Evolutionary conservation across 2,329 filamentous ascomycete species (phyloP), one percentile per base, ranked within the genome.

Genomic region (Elsinoe necatrix): DNA sequence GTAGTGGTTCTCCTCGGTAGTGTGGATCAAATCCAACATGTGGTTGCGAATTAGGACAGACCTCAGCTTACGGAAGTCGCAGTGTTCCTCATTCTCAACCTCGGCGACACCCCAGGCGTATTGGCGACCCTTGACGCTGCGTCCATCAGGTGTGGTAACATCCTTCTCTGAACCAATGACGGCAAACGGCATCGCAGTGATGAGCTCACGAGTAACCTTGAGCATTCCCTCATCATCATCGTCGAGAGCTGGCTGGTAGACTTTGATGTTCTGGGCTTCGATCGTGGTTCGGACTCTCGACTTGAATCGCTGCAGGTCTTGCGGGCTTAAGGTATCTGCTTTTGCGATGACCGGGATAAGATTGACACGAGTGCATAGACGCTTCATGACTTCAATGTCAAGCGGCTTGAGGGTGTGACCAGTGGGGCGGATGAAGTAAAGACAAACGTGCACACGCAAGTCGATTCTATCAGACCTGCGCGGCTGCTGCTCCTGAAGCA

Each of bases 331-430:
- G 23, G 93, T 98, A 73, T 98, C 93, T 61, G 93, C 93, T 84
- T 98, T 98, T 70, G 95, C 93, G 69, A 98, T 88, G 66, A 98
- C 93, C 63, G 93, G 93, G 63, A 98, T 98, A 72, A 98, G 76
- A 78, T 98, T 98, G 73, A 98, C 93, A 71, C 93, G 88, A 59
- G 93, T 93, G 81, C 89, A 95, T 63, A 98, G 83, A 71, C 93
- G 87, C 85, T 97, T 98, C 93, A 98, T 98, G 61, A 98, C 93
- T 79, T 98, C 93, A 68, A 98, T 98, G 72, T 98, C 93, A 62
- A 98, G 82, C 59, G 93, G 93, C 84, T 98, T 98, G 67, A 98
- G 77, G 65, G 92, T 96, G 81, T 98, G 93, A 71, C 93, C 95
- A 57, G 93, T 98, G 58, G 93, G 93, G 71, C 95, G 86, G 74